phyloP scores from a whole-genome alignment of 2,329 filamentous ascomycete genomes.

The Colletotrichum scovillei region DNA sequence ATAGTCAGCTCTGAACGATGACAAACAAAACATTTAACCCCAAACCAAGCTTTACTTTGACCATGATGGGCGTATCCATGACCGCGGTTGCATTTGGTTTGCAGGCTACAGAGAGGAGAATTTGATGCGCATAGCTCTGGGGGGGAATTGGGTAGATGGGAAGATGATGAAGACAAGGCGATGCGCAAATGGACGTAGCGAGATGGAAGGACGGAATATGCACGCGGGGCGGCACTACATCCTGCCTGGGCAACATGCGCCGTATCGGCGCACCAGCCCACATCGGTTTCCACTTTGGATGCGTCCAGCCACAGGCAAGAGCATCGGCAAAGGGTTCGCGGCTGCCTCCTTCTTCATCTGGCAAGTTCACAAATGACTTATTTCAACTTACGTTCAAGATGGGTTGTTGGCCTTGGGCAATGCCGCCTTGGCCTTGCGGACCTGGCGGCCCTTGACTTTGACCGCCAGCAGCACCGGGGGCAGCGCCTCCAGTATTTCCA shows the following conservation, averaged over 20 bases:
- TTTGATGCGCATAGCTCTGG: neutral
- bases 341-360: neutral
- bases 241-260: slow-evolving; percentile 29
- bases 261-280: slow-evolving; percentile 34
- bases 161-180: slow-evolving; percentile 15
- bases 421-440: slow-evolving; percentile 31
- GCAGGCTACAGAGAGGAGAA: neutral
- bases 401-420: slow-evolving; percentile 63
- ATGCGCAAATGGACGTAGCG: slow-evolving; percentile 1
- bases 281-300: slow-evolving; percentile 34
- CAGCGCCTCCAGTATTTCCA: slow-evolving; percentile 46
- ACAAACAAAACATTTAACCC: neutral
- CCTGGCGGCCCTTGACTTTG: slow-evolving; percentile 76
- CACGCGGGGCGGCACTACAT: slow-evolving; percentile 26
- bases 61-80: slow-evolving; percentile 27
- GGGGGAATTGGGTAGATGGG: neutral
- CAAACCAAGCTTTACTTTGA: slow-evolving; percentile 21
- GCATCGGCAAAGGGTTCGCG: neutral
- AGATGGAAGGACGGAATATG: slow-evolving; percentile 5
- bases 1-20: slow-evolving; percentile 14
- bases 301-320: slow-evolving; percentile 27
- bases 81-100: slow-evolving; percentile 8
- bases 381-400: slow-evolving; percentile 75
- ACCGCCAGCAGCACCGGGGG: slow-evolving; percentile 57
- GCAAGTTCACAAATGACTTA: slow-evolving; percentile 10